Percentiles rank a stretch among this genome's conserved stretches.
phyloP scores from a whole-genome alignment of 164 flowering plant genomes.

The Liriodendron chinense region DNA sequence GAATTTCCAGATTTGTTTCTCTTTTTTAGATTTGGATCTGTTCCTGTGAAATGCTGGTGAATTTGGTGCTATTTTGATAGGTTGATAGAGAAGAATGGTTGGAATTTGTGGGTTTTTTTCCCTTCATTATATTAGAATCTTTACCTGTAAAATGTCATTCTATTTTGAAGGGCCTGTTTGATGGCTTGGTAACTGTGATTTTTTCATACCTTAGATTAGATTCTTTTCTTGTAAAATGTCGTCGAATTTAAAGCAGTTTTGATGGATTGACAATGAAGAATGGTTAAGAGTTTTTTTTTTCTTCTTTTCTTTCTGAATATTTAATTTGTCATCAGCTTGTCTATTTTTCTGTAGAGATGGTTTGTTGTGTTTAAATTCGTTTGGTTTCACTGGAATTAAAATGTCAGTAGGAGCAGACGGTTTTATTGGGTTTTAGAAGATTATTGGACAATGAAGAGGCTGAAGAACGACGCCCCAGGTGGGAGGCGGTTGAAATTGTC shows the following conservation, averaged over 20 bases:
- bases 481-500: conserved; percentile 62
- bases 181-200: background rate
- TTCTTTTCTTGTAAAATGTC: background rate
- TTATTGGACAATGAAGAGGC: conserved; percentile 5
- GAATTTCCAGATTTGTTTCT: too few species aligned
- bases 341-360: background rate
- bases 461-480: conserved; percentile 17
- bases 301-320: background rate
- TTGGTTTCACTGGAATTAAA: background rate
- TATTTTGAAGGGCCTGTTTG: too few species aligned
- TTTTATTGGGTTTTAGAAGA: background rate
- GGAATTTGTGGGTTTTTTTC: background rate
- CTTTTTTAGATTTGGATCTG: background rate
- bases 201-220: background rate
- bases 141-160: background rate
- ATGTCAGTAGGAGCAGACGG: background rate
- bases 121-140: too few species aligned
- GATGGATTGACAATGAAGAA: too few species aligned
- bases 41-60: background rate
- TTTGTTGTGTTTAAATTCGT: background rate
- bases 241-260: background rate
- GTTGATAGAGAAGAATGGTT: background rate
- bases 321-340: background rate
- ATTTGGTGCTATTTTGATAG: background rate
- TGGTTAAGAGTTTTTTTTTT: background rate